Evolutionary conservation across 2,329 filamentous ascomycete genomes (phyloP), one percentile per base, ranked within the genome.

Genomic region (Cercospora brassicicola): DNA sequence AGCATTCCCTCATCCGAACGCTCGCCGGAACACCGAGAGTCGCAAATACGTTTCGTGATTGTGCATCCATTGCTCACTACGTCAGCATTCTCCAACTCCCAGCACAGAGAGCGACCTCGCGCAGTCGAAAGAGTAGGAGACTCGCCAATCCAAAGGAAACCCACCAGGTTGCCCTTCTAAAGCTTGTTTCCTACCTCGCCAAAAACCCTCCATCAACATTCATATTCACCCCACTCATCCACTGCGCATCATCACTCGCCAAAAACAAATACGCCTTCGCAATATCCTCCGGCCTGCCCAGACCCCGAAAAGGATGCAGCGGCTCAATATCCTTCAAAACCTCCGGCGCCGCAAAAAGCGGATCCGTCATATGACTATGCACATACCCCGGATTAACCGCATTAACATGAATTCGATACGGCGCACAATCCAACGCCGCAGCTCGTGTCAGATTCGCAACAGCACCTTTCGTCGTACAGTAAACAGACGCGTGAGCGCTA

Each of bases 261-360:
- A 73, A 55, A 59, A 73, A 73, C 31, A 73, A 55, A 67, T 73
- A 73, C 13, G 66, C 71, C 56, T 67, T 69, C 7, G 71, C 71
- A 39, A 73, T 61, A 65, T 73, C 71, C 33, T 71, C 67, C 28
- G 71, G 69, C 51, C 61, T 61, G 6, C 71, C 71, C 30, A 69
- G 9, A 0, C 71, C 68, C 3, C 71, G 11, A 45, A 71, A 71
- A 5, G 71, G 69, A 66, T 68, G 69, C 63, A 67, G 9, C 10
- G 45, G 18, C 55, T 68, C 66, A 15, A 67, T 30, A 42, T 59
- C 51, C 48, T 36, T 53, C 23, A 20, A 36, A 8, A 66, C 55
- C 10, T 64, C 53, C 4, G 39, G 11, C 15, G 62, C 45, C 20
- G n/a, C 33, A n/a, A 71, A 69, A 0, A 71, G 11, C 33, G 36